A percentile compares a stretch with the other conserved stretches of the same genome.
These are phyloP conservation scores for Microdochium bolleyi DNA, from an alignment of 2,329 filamentous ascomycete genomes.

Conservation along the genomic window DNA sequence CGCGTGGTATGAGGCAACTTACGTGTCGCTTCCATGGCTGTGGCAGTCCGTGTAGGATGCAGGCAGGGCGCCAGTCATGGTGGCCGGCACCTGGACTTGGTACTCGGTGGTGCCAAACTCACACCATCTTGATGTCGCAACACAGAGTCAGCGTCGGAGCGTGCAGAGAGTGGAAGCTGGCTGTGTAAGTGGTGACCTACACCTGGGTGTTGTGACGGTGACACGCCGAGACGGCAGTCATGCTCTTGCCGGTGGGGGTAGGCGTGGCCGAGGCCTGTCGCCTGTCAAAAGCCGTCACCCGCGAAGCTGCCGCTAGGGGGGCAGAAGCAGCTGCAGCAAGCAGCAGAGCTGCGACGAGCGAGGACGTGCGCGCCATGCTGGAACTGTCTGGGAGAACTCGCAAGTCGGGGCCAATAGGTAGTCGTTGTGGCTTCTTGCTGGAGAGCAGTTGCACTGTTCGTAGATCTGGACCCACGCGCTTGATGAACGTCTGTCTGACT, in stretches of 20 bases:
- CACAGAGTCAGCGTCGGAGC: background rate
- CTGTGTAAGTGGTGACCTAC: slow-evolving; percentile 18
- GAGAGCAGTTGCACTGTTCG: too few species aligned
- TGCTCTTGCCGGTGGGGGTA: slow-evolving; percentile 18
- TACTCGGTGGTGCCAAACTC: slow-evolving; percentile 17
- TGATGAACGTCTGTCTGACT: too few species aligned
- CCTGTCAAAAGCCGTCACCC: slow-evolving; percentile 1
- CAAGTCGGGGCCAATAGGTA: background rate
- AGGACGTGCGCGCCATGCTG: background rate
- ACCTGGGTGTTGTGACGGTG: slow-evolving; percentile 36
- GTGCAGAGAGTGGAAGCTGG: background rate
- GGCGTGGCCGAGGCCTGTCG: slow-evolving; percentile 6
- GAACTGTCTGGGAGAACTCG: background rate
- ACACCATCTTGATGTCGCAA: slow-evolving; percentile 17
- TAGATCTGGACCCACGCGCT: too few species aligned
- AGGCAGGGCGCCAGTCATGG: slow-evolving; percentile 16
- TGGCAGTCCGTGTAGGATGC: slow-evolving; percentile 37
- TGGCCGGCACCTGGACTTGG: slow-evolving; percentile 19
- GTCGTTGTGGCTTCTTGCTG: too few species aligned
- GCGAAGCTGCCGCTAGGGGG: slow-evolving; percentile 2
- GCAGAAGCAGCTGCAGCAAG: slow-evolving; percentile 1
- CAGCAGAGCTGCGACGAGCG: background rate
- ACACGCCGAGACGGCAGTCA: slow-evolving; percentile 43
- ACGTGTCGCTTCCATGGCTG: slow-evolving; percentile 40
- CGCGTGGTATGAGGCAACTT: slow-evolving; percentile 12